A percentile compares a stretch with the other conserved stretches of the same genome.
Conservation (phyloP, 176 grass and related monocot genomes). For the Hyparrhenia diplandra region DNA sequence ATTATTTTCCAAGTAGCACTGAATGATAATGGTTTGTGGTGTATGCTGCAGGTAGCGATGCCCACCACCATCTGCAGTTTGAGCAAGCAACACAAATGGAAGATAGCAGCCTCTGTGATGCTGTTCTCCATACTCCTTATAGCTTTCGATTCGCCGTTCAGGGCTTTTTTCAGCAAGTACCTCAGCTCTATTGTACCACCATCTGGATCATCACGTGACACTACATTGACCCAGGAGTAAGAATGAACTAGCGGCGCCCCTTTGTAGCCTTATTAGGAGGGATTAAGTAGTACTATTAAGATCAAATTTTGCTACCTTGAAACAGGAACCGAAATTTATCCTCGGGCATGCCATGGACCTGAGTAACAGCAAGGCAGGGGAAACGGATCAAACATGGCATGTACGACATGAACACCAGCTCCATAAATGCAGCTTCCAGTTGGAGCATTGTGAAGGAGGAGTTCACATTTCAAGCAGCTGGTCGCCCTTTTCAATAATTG, state of each 20-base stretch:
- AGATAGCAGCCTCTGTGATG: not conserved
- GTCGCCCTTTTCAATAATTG: conserved; percentile 64
- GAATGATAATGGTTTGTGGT: not conserved
- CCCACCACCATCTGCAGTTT: not conserved
- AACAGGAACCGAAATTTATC: not conserved
- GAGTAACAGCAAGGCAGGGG: not conserved
- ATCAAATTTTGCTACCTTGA: not conserved
- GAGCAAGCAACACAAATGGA: conserved; percentile 14
- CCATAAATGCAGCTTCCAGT: conserved; percentile 18
- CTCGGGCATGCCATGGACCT: conserved; percentile 1
- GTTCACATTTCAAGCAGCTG: conserved; percentile 46
- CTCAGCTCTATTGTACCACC: not conserved
- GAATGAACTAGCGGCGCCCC: not conserved
- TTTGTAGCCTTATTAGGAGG: not conserved
- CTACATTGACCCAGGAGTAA: not conserved
- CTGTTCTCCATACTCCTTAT: conserved; percentile 17
- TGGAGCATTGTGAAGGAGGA: conserved; percentile 69
- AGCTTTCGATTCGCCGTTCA: not conserved
- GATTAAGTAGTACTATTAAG: not conserved
- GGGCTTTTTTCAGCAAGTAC: not conserved
- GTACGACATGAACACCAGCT: conserved; percentile 1
- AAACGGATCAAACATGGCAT: conserved; percentile 14
- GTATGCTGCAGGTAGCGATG: conserved; percentile 6
- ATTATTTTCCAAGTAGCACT: not conserved
- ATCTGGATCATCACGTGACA: not conserved